Evolutionary conservation across 768 basidiomycete species (phyloP).

Genomic region (Amanita thiersii): DNA sequence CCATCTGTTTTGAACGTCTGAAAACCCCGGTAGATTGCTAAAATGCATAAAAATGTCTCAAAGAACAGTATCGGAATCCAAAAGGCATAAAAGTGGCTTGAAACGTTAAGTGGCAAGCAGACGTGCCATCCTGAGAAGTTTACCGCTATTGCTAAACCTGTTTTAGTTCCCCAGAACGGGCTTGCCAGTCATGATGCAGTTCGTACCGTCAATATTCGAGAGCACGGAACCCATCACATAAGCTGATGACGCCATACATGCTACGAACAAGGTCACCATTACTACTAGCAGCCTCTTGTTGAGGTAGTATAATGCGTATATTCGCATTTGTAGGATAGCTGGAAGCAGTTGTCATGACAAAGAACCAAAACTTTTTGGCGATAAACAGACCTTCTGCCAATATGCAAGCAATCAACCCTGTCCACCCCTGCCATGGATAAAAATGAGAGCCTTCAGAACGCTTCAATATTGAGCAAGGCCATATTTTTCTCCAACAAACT

Average conservation of each 20-base stretch:
- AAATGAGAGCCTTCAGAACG: conserved; percentile 29
- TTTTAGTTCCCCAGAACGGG: conserved; percentile 1
- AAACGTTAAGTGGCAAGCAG: conserved; percentile 32
- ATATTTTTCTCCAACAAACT: conserved; percentile 1
- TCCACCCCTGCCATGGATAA: conserved; percentile 57
- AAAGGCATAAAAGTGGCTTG: conserved; percentile 40
- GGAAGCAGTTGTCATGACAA: conserved; percentile 1
- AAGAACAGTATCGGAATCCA: conserved; percentile 55
- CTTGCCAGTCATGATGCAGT: not conserved
- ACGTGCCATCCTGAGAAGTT: conserved; percentile 22
- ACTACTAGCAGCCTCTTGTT: conserved; percentile 41
- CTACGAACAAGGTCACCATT: conserved; percentile 34
- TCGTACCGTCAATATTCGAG: conserved; percentile 30
- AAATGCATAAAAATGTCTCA: conserved; percentile 41
- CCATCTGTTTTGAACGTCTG: conserved; percentile 29
- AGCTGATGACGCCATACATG: conserved; percentile 30
- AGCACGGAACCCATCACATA: conserved; percentile 41
- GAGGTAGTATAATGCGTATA: conserved; percentile 54
- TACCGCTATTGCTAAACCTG: conserved; percentile 14
- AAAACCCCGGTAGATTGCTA: conserved; percentile 44
- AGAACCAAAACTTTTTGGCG: not conserved
- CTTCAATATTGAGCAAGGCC: not conserved
- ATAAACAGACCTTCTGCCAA: conserved; percentile 41
- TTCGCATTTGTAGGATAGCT: conserved; percentile 55
- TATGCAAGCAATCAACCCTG: conserved; percentile 44